Percentiles rank a stretch among this genome's conserved stretches.
Conservation (phyloP, 345 rosid genomes). For the Tarenaya hassleriana region DNA sequence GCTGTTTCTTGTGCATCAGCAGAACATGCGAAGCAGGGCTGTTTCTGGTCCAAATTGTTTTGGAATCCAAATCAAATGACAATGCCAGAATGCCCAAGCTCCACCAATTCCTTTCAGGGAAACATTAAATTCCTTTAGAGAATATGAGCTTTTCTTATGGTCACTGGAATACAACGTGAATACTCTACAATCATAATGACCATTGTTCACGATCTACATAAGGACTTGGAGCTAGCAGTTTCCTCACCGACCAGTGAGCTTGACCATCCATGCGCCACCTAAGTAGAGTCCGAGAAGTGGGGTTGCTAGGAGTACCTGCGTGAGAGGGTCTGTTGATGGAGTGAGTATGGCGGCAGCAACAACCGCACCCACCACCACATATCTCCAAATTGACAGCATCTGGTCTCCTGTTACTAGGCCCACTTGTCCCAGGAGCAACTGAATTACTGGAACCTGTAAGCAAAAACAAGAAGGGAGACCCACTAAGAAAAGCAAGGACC, state of each 20-base stretch:
- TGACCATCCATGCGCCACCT: slow-evolving; percentile 92
- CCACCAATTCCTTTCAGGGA: no score
- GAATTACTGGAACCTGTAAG: slow-evolving; percentile 92
- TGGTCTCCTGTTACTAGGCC: slow-evolving; percentile 85
- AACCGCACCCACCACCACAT: slow-evolving; percentile 91
- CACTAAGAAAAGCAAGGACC: slow-evolving; percentile 1
- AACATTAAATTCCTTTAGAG: no score
- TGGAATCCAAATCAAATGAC: no score
- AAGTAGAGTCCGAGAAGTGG: slow-evolving; percentile 91
- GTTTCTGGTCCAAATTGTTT: no score
- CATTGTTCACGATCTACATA: no score
- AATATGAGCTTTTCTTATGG: no score
- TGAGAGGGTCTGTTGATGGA: slow-evolving; percentile 96
- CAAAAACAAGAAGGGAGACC: background rate
- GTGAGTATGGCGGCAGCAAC: slow-evolving; percentile 90
- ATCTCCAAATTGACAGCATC: slow-evolving; percentile 96
- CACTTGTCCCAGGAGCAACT: slow-evolving; percentile 82
- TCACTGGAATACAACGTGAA: no score
- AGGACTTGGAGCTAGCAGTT: slow-evolving; percentile 13
- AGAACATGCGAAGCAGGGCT: slow-evolving; percentile 16
- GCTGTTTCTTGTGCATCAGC: no score
- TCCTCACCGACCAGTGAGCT: slow-evolving; percentile 68
- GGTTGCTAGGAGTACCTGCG: slow-evolving; percentile 81
- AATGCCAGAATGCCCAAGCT: no score
- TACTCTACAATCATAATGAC: no score